These are phyloP conservation scores for Dendrocalamus latiflorus DNA, from an alignment of 202 grass and related monocot species.

Conservation along the genomic window DNA sequence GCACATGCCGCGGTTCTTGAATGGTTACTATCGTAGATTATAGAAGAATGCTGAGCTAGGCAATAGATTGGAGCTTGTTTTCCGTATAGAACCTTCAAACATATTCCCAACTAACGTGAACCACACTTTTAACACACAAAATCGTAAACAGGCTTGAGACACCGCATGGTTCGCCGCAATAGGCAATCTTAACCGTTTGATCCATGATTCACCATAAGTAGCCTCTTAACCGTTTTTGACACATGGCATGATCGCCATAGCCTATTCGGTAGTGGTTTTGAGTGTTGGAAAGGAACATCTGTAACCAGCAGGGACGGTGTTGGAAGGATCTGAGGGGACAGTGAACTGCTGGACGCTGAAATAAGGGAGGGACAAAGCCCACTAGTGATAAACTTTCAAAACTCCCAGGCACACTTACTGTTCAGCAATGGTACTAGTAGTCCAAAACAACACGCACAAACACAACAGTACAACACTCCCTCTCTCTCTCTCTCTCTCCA, in stretches of 20 bases:
- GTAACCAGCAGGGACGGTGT: not conserved
- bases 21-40: not conserved
- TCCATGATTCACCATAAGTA: no score
- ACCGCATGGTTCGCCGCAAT: no score
- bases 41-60: not conserved
- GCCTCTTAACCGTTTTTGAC: no score
- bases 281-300: not conserved
- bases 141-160: not conserved
- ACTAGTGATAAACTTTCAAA: conserved; percentile 28
- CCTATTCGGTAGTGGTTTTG: not conserved
- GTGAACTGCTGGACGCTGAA: conserved; percentile 34
- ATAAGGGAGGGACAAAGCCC: not conserved
- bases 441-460: conserved; percentile 56
- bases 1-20: no score
- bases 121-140: not conserved
- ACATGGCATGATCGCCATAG: not conserved
- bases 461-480: not conserved
- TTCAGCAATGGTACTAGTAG: conserved; percentile 27
- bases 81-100: not conserved
- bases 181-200: not conserved
- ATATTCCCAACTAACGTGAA: not conserved
- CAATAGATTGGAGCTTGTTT: not conserved
- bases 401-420: conserved; percentile 15
- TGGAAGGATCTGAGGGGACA: conserved; percentile 37
- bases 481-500: not conserved